These are phyloP conservation scores for Asterophora parasitica DNA, from an alignment of 768 basidiomycete genomes.

Conservation along the genomic window DNA sequence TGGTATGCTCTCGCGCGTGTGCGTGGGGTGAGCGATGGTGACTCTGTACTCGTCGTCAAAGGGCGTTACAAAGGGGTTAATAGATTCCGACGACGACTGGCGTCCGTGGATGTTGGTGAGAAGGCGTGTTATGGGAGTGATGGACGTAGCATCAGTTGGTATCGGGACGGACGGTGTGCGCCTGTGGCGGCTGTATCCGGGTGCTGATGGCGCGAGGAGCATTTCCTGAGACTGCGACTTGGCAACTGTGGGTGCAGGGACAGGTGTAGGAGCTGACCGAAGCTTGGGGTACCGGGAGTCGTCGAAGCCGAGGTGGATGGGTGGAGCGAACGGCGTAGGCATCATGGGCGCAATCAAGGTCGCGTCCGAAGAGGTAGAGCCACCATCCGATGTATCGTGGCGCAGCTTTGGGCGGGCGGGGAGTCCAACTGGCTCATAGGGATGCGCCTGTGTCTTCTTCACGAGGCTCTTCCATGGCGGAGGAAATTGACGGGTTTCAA, in stretches of 20 bases:
- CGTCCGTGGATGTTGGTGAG: conserved; percentile 40
- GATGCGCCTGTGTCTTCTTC: conserved; percentile 20
- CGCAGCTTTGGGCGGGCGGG: conserved; percentile 28
- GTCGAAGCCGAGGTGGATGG: conserved; percentile 29
- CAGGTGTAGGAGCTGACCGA: background rate
- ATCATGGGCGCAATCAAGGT: conserved; percentile 15
- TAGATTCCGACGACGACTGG: conserved; percentile 31
- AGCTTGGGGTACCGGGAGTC: conserved; percentile 13
- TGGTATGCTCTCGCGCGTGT: conserved; percentile 39
- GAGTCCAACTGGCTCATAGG: conserved; percentile 14
- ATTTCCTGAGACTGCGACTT: conserved; percentile 2
- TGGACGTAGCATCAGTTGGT: conserved; percentile 13
- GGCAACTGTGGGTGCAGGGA: background rate
- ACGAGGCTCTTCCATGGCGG: conserved; percentile 31
- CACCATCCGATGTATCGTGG: conserved; percentile 32
- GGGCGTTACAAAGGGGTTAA: conserved; percentile 68
- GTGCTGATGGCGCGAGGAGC: background rate
- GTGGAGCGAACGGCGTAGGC: conserved; percentile 22
- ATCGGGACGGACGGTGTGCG: conserved; percentile 19
- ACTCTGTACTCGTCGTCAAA: conserved; percentile 67
- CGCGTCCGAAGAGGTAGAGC: conserved; percentile 19
- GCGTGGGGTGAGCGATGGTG: conserved; percentile 18
- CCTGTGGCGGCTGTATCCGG: conserved; percentile 15
- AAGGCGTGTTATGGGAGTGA: conserved; percentile 40
- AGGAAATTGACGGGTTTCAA: conserved; percentile 11